A percentile compares a stretch with the other conserved stretches of the same genome.
phyloP scores from a whole-genome alignment of 805 yeast genomes.

The Wickerhamiella australiensis region DNA sequence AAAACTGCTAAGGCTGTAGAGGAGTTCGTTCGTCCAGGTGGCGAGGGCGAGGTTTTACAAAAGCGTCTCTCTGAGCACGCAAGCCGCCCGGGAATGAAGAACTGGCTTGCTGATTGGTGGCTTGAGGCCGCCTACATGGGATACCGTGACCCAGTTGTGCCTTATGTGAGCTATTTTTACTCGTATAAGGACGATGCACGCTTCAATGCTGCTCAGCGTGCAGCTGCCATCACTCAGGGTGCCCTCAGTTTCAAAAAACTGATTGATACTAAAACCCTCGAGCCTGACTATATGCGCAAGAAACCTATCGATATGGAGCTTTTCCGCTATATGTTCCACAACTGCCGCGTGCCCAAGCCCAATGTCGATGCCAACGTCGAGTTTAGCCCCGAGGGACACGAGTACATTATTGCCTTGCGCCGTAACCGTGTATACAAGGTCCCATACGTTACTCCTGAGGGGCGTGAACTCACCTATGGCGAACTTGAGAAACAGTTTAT shows the following conservation, averaged over 20 bases:
- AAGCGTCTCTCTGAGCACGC: constrained; percentile 48
- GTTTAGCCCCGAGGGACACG: constrained; percentile 38
- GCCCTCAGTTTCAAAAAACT: constrained; percentile 54
- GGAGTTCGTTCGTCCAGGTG: constrained; percentile 51
- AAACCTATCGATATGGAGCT: constrained; percentile 92
- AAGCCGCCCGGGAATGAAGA: constrained; percentile 42
- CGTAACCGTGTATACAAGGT: constrained; percentile 76
- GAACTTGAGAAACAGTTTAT: constrained; percentile 43
- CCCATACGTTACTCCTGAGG: constrained; percentile 28
- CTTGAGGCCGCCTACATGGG: constrained; percentile 84
- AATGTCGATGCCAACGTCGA: constrained; percentile 45
- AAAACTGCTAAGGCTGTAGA: constrained; percentile 47
- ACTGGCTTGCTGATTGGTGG: constrained; percentile 92
- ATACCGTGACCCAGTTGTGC: constrained; percentile 88
- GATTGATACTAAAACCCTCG: constrained; percentile 60
- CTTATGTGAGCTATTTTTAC: constrained; percentile 84
- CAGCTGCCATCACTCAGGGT: constrained; percentile 59
- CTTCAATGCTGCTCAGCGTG: constrained; percentile 39
- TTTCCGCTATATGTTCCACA: constrained; percentile 82
- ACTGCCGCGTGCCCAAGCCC: constrained; percentile 59
- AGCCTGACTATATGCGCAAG: constrained; percentile 65
- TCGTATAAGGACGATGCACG: constrained; percentile 55
- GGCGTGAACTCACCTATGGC: constrained; percentile 29
- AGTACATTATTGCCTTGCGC: constrained; percentile 58
- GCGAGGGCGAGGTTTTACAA: constrained; percentile 59